phyloP scores from a whole-genome alignment of 768 basidiomycete genomes.

The Russula vinacea region DNA sequence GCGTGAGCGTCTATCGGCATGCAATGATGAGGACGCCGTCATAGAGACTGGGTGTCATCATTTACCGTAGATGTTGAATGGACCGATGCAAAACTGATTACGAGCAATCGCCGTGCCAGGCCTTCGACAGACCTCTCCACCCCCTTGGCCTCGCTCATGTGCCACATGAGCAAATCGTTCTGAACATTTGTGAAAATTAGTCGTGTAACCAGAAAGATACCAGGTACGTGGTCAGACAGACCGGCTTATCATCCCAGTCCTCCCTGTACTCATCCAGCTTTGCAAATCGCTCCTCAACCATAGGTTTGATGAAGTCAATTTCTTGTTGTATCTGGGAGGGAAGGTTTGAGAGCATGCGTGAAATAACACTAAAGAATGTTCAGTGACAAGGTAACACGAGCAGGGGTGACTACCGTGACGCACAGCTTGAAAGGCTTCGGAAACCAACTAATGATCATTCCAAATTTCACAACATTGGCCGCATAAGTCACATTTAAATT shows the following conservation, averaged over 20 bases:
- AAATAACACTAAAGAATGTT: not conserved
- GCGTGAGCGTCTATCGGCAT: no score
- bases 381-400: not conserved
- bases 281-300: constrained; percentile 10
- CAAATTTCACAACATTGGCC: constrained; percentile 38
- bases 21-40: no score
- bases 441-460: constrained; percentile 38
- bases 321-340: not conserved
- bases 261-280: constrained; percentile 2
- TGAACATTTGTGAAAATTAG: constrained; percentile 26
- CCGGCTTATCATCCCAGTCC: constrained; percentile 4
- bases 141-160: no score
- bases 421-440: constrained; percentile 47
- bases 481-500: constrained; percentile 34
- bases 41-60: no score
- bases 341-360: constrained; percentile 3
- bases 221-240: not conserved
- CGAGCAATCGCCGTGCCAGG: no score
- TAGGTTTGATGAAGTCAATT: constrained; percentile 3
- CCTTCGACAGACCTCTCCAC: no score
- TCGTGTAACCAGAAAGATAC: constrained; percentile 1
- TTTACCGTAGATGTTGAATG: no score
- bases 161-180: constrained; percentile 28
- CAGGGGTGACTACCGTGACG: constrained; percentile 22
- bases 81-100: no score